Evolutionary conservation across 208 protist genomes (phyloP), one percentile per base, ranked within the genome.

Genomic region (Lotmaria passim): DNA sequence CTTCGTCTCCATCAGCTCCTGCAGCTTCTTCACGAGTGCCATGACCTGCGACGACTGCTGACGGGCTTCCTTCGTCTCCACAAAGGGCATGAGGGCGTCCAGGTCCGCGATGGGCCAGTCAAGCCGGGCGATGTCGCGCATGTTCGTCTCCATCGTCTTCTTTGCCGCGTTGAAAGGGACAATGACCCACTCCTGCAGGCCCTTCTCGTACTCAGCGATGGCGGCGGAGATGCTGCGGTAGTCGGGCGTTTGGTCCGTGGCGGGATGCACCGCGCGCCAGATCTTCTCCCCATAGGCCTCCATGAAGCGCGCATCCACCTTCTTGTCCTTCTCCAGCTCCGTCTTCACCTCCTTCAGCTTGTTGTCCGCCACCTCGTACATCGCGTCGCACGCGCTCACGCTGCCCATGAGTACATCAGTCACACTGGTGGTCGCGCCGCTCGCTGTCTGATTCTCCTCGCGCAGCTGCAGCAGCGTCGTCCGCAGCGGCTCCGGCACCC

Each of bases 21-120:
- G 83, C 56, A 96, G 74, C 31, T 74, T 51, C 59, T 70, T 69
- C 39, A 90, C 77, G 0, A 86, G 62, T 31, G 72, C 58, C 72
- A 84, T 65, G 26, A 93, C 82, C 65, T 86, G 86, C 58, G 48
- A 46, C 28, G 78, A 82, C 78, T 89, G 81, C 65, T 90, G 65
- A 21, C 78, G 73, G 12, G 82, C 79, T 59, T 89, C 88, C 61
- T 87, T 86, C 17, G 82, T 87, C 33, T 89, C 77, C 28, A 82
- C 72, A 75, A 89, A 93, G 0, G 91, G 91, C 86, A 96, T 93
- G 30, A 96, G 80, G 19, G 83, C 81, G 56, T 96, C 89, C 26
- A 96, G 53, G 53, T 96, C 91, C 7, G 10, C 41, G 57, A 91
- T 87, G 8, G 82, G 62, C 83, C 82, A 93, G 67, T 91, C 86